Evolutionary conservation across 208 protist genomes (phyloP).

Genomic region (Crithidia expoeki): DNA sequence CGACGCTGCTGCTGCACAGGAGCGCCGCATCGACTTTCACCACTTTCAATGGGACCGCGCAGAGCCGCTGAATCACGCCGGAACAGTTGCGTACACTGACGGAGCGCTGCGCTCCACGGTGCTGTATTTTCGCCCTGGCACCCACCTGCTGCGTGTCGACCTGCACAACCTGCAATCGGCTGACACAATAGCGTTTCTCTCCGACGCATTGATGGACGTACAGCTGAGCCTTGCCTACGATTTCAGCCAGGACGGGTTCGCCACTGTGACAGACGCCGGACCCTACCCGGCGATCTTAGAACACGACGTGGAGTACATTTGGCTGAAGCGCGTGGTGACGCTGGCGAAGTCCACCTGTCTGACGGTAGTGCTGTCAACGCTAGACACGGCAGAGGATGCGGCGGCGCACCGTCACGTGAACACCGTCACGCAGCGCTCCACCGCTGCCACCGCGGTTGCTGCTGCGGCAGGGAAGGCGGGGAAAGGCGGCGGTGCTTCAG

Average conservation of each 20-base stretch:
- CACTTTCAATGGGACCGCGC: slow-evolving; percentile 73
- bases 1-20: neutral
- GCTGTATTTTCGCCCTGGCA: slow-evolving; percentile 46
- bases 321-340: slow-evolving; percentile 80
- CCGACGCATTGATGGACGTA: slow-evolving; percentile 49
- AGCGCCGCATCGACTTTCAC: slow-evolving; percentile 46
- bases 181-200: slow-evolving; percentile 56
- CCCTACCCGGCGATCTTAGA: slow-evolving; percentile 41
- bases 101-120: slow-evolving; percentile 45
- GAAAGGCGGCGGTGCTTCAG: slow-evolving; percentile 8
- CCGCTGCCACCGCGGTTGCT: neutral
- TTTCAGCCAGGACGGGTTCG: slow-evolving; percentile 36
- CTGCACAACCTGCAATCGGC: slow-evolving; percentile 41
- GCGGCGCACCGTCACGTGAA: slow-evolving; percentile 39
- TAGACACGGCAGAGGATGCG: slow-evolving; percentile 56
- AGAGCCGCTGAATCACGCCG: slow-evolving; percentile 58
- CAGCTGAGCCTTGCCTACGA: slow-evolving; percentile 42
- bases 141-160: slow-evolving; percentile 70
- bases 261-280: slow-evolving; percentile 70
- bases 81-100: slow-evolving; percentile 44
- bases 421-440: slow-evolving; percentile 20
- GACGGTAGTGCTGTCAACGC: slow-evolving; percentile 66
- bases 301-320: slow-evolving; percentile 59
- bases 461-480: neutral
- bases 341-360: slow-evolving; percentile 58